Conservation (phyloP, 768 basidiomycete genomes). For the Amanita phalloides region DNA sequence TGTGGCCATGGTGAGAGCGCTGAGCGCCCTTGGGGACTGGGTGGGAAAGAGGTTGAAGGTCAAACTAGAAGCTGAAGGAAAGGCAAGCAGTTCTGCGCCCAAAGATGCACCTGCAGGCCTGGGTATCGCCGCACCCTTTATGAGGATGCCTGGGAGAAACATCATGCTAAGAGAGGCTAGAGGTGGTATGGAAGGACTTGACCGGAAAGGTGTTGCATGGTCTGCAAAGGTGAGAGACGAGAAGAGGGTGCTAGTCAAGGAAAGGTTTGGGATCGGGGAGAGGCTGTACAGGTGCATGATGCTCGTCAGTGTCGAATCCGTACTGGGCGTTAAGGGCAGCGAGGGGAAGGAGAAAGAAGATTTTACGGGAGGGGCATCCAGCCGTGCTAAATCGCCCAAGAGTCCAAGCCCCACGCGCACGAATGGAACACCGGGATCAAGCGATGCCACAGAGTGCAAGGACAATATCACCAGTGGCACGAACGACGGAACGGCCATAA, state of each 20-base stretch:
- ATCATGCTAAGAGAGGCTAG: conserved; percentile 1
- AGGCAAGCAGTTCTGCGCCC: conserved; percentile 23
- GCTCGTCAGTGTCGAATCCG: conserved; percentile 28
- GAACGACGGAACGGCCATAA: not conserved
- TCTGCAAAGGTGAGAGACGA: conserved; percentile 50
- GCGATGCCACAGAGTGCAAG: not conserved
- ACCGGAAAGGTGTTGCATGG: conserved; percentile 27
- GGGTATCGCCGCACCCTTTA: conserved; percentile 1
- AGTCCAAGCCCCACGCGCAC: conserved; percentile 12
- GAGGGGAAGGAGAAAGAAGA: not conserved
- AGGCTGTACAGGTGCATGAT: conserved; percentile 42
- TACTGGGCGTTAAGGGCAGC: conserved; percentile 7
- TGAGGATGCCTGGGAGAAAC: conserved; percentile 3
- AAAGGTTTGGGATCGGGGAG: conserved; percentile 39
- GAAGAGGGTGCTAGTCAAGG: conserved; percentile 41
- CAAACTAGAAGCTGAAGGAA: conserved; percentile 30
- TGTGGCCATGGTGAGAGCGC: conserved; percentile 47
- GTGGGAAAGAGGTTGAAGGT: conserved; percentile 33
- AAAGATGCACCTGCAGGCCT: conserved; percentile 4
- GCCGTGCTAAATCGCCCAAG: conserved; percentile 2
- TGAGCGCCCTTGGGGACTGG: conserved; percentile 4
- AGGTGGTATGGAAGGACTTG: conserved; percentile 3
- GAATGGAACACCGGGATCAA: not conserved
- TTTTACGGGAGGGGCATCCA: not conserved
- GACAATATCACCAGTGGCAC: not conserved